phyloP scores from a whole-genome alignment of 2,329 filamentous ascomycete species.

The Fusarium penzigii region DNA sequence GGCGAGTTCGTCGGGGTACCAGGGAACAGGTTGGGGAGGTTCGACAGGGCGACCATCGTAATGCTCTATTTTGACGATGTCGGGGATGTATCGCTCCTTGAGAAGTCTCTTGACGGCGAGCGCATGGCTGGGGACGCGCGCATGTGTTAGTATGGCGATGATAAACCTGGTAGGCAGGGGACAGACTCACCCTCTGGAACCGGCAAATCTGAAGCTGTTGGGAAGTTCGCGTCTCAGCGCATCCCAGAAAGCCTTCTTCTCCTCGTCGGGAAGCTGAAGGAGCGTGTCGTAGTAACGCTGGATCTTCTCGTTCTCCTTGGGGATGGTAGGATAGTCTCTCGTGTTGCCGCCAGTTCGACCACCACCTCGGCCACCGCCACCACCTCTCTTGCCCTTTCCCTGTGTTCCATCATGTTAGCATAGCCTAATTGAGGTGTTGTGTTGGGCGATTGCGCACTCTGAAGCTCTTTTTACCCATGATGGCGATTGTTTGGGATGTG shows the following conservation, averaged over 20 bases:
- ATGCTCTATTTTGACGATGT: slow-evolving; percentile 81
- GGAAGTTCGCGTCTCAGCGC: slow-evolving; percentile 82
- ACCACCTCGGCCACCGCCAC: slow-evolving; percentile 37
- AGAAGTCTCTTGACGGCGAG: slow-evolving; percentile 86
- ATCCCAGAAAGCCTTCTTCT: slow-evolving; percentile 81
- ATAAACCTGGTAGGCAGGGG: neutral
- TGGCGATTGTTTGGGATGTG: slow-evolving; percentile 28
- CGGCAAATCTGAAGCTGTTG: slow-evolving; percentile 97
- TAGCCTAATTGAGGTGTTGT: slow-evolving; percentile 10
- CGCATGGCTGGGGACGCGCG: slow-evolving; percentile 72
- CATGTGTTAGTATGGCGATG: slow-evolving; percentile 4
- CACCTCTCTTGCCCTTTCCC: slow-evolving; percentile 40
- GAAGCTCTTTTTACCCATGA: slow-evolving; percentile 41
- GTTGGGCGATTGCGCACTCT: slow-evolving; percentile 28
- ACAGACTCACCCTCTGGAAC: slow-evolving; percentile 75
- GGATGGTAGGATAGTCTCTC: slow-evolving; percentile 47
- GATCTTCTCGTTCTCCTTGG: slow-evolving; percentile 80
- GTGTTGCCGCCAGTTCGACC: slow-evolving; percentile 27
- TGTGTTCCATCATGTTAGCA: slow-evolving; percentile 24
- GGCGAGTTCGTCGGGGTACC: slow-evolving; percentile 93
- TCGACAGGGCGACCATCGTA: slow-evolving; percentile 81
- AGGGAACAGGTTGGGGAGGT: slow-evolving; percentile 77
- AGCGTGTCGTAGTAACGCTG: slow-evolving; percentile 84
- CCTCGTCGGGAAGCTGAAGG: slow-evolving; percentile 73
- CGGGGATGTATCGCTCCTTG: slow-evolving; percentile 84